Base-by-base conservation (phyloP, 2,329 filamentous ascomycete species). In the Neonectria sp. region DNA sequence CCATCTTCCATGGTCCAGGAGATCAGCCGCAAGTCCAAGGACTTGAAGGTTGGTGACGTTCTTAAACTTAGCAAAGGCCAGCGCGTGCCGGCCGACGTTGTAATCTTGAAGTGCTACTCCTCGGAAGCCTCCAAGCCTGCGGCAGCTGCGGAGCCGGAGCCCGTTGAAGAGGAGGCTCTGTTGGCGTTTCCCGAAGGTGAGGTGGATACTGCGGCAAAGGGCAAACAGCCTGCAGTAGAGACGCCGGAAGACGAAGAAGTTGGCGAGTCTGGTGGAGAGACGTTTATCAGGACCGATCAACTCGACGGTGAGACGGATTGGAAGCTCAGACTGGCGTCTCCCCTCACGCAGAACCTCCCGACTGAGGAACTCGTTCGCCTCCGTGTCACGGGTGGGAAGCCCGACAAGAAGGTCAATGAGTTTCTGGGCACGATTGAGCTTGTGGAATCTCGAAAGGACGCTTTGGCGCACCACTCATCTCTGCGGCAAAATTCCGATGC, bases 261-360 rank as follows among this genome's bases (percentile, higher is more conserved):
- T 43, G 79, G 75, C 55, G 81, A 82, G 21, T 82, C 87, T n/a
- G 86, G 86, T 29, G 95, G 95, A 31, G 97, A 99, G 81, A 95
- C 95, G 0, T 99, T 99, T 76, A 98, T 99, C 77, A 90, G 96
- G 67, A 99, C 97, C 2, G 96, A 99, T 80, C 96, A 99, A 78
- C 87, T 99, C 11, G 96, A 99, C 76, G 96, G 96, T 73, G 96
- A 99, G 82, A 99, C 96, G 0, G 96, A 99, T 78, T 99, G 96
- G 97, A 99, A 99, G 82, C 85, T 99, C 63, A 91, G 97, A 33
- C 82, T 98, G 40, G 95, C 96, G 1, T 96, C 95, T 13, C 90
- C 93, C 0, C 82, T 98, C 29, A 95, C 95, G 1, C 96, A 99
- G 77, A 88, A 85, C n/a, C 84, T 99, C 24, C 82, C 90, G 0